Evolutionary conservation across 1,284 basidiomycete genomes (phyloP).

Genomic region (Ganoderma leucocontextum): DNA sequence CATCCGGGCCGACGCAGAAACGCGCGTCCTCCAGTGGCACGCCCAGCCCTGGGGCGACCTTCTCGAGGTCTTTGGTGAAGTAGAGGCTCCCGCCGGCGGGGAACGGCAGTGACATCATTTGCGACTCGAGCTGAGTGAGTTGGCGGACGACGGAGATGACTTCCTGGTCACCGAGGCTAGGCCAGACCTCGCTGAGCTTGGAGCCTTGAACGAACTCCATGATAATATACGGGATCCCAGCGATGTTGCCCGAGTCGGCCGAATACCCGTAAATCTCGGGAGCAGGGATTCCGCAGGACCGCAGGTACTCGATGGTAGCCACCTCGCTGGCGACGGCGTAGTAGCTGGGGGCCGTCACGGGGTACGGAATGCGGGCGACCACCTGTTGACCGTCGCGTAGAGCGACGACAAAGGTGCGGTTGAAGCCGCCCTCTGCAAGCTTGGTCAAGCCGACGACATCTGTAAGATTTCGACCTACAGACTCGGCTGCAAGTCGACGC

Average conservation of each 20-base stretch:
- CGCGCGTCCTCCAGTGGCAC: constrained; percentile 49
- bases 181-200: constrained; percentile 55
- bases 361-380: constrained; percentile 59
- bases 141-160: constrained; percentile 53
- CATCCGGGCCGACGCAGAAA: constrained; percentile 61
- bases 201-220: constrained; percentile 58
- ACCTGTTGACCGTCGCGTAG: constrained; percentile 52
- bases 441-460: constrained; percentile 49
- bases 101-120: constrained; percentile 58
- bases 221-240: constrained; percentile 59
- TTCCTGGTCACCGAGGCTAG: constrained; percentile 50
- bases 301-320: constrained; percentile 57
- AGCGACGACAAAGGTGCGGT: constrained; percentile 56
- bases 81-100: constrained; percentile 63
- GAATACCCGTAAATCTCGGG: constrained; percentile 61
- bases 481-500: constrained; percentile 55
- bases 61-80: constrained; percentile 52
- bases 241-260: constrained; percentile 54
- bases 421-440: constrained; percentile 55
- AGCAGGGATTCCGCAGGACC: constrained; percentile 54
- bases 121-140: constrained; percentile 55
- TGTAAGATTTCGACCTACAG: constrained; percentile 44
- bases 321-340: constrained; percentile 60
- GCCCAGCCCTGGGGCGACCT: constrained; percentile 42
- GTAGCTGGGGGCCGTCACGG: constrained; percentile 51